Evolutionary conservation across 2,329 filamentous ascomycete species (phyloP).

Genomic region (Epichloe bromicola): DNA sequence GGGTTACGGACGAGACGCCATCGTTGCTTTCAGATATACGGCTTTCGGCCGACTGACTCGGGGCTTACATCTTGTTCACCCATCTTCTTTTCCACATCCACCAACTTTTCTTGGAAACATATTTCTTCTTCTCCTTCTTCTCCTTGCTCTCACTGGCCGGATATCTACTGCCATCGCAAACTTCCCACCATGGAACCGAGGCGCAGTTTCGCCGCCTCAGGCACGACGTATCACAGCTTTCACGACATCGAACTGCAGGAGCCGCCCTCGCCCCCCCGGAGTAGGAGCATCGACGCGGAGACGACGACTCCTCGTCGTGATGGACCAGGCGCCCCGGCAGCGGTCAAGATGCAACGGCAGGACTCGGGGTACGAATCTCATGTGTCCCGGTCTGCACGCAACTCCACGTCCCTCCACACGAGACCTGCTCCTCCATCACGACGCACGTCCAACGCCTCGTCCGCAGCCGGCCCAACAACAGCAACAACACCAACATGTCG

Average conservation of each 20-base stretch:
- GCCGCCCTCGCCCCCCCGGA: slow-evolving; percentile 13
- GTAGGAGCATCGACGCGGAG: slow-evolving; percentile 9
- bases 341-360: slow-evolving; percentile 36
- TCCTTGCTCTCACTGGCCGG: background rate
- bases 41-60: background rate
- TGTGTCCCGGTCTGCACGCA: slow-evolving; percentile 20
- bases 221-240: slow-evolving; percentile 42
- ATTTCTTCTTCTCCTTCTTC: background rate
- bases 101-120: background rate
- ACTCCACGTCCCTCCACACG: slow-evolving; percentile 21
- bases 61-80: background rate
- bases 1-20: slow-evolving; percentile 1
- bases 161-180: background rate
- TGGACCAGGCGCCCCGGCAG: slow-evolving; percentile 11
- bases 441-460: slow-evolving; percentile 20
- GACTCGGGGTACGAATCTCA: slow-evolving; percentile 48
- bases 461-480: slow-evolving; percentile 8
- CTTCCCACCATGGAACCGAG: slow-evolving; percentile 4
- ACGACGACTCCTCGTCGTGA: background rate
- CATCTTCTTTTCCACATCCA: background rate
- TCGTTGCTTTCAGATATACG: background rate
- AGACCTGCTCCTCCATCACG: slow-evolving; percentile 17
- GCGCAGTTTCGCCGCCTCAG: slow-evolving; percentile 30
- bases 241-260: slow-evolving; percentile 36
- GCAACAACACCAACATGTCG: slow-evolving; percentile 14